Evolutionary conservation across 2,329 filamentous ascomycete genomes (phyloP).

Genomic region (Penicillium sp.): DNA sequence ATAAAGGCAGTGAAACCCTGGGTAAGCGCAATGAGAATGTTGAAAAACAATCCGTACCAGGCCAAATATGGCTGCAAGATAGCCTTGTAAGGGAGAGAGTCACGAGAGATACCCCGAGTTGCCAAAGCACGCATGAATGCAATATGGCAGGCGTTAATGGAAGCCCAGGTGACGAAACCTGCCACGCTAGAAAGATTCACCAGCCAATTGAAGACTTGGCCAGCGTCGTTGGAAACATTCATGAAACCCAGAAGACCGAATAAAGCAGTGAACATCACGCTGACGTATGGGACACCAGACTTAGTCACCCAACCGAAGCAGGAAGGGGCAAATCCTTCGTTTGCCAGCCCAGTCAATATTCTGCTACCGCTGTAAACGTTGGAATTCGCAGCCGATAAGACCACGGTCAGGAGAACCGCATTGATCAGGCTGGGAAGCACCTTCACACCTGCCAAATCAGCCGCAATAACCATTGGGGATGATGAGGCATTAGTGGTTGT

Average conservation of each 20-base stretch:
- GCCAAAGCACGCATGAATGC: constrained; percentile 62
- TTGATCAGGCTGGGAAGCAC: constrained; percentile 42
- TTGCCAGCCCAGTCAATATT: constrained; percentile 66
- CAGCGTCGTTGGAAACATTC: constrained; percentile 63
- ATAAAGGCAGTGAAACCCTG: constrained; percentile 71
- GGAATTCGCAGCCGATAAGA: constrained; percentile 44
- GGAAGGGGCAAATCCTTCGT: constrained; percentile 45
- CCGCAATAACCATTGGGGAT: constrained; percentile 45
- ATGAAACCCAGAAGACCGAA: constrained; percentile 70
- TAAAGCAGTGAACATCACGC: constrained; percentile 45
- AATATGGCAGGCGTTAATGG: constrained; percentile 58
- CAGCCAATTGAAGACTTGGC: constrained; percentile 55
- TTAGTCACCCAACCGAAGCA: constrained; percentile 44
- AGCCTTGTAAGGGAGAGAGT: constrained; percentile 61
- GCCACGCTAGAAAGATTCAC: constrained; percentile 37
- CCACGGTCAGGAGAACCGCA: constrained; percentile 41
- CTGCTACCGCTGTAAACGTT: constrained; percentile 56
- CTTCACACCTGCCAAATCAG: constrained; percentile 38
- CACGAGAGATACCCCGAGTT: constrained; percentile 58
- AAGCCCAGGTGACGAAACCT: constrained; percentile 38
- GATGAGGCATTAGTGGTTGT: constrained; percentile 28
- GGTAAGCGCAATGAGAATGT: constrained; percentile 63
- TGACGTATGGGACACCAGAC: constrained; percentile 45
- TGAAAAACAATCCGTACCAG: constrained; percentile 67
- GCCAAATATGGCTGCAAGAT: constrained; percentile 64